A percentile compares a stretch with the other conserved stretches of the same genome.
phyloP scores from a whole-genome alignment of 345 rosid genomes.

The Bruguiera parviflora region DNA sequence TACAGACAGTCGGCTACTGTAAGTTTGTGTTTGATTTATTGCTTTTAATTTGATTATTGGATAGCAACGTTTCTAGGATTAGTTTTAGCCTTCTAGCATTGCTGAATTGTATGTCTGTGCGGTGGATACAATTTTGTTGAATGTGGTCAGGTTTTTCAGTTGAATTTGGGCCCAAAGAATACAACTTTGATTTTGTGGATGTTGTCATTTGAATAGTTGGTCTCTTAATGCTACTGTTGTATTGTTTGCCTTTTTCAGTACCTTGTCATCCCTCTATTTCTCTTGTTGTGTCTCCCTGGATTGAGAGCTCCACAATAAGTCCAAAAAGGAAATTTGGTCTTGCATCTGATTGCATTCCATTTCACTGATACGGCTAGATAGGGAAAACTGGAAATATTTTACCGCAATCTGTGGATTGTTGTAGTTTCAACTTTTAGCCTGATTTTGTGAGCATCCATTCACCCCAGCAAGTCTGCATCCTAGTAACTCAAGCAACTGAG shows the following conservation, averaged over 20 bases:
- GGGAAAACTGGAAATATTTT: no score
- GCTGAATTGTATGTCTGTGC: background rate
- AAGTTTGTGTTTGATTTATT: conserved; percentile 15
- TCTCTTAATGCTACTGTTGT: background rate
- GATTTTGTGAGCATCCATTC: no score
- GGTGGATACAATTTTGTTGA: background rate
- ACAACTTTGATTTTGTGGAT: background rate
- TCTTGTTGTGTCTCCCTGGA: no score
- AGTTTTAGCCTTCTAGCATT: background rate
- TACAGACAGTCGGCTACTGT: conserved; percentile 37
- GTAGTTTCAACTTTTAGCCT: no score
- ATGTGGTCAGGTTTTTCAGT: background rate
- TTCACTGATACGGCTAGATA: no score
- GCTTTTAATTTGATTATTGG: background rate
- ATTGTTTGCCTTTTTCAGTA: background rate
- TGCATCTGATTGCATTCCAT: no score
- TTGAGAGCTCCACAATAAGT: no score
- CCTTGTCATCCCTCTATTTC: background rate
- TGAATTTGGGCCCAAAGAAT: background rate
- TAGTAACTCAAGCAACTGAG: no score
- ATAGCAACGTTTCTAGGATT: background rate
- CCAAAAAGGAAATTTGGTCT: no score
- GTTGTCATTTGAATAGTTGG: background rate
- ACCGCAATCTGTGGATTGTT: no score
- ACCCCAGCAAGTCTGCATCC: no score